These are phyloP conservation scores for Trichoderma endophyticum DNA, from an alignment of 2,329 filamentous ascomycete genomes.

Conservation along the genomic window DNA sequence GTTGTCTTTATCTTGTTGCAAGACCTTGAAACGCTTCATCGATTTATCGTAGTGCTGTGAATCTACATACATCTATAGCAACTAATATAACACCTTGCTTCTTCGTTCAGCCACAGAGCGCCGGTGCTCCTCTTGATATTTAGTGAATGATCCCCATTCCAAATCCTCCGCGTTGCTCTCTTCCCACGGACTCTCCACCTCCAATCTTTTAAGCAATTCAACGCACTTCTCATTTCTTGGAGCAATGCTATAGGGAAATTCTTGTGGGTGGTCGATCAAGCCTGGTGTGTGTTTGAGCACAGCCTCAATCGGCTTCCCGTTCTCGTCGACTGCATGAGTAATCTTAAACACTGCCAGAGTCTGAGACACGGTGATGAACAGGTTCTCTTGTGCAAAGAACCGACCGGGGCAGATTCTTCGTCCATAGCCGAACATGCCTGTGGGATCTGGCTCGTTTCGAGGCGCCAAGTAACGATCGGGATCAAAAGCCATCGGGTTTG, in stretches of 20 bases:
- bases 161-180: slow-evolving; percentile 21
- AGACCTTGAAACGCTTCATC: neutral
- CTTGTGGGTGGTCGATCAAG: slow-evolving; percentile 21
- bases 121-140: neutral
- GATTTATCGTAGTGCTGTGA: neutral
- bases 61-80: neutral
- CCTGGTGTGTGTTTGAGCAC: slow-evolving; percentile 22
- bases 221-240: slow-evolving; percentile 22
- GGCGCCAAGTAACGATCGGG: slow-evolving; percentile 10
- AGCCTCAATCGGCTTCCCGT: slow-evolving; percentile 23
- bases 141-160: neutral
- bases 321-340: slow-evolving; percentile 23
- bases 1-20: neutral
- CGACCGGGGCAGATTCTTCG: slow-evolving; percentile 36
- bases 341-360: slow-evolving; percentile 47
- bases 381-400: slow-evolving; percentile 30
- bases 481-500: neutral
- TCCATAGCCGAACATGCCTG: slow-evolving; percentile 34
- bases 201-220: slow-evolving; percentile 22
- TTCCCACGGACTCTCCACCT: slow-evolving; percentile 26
- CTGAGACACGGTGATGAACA: slow-evolving; percentile 37
- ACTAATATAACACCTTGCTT: neutral
- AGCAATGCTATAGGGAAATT: slow-evolving; percentile 23
- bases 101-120: neutral
- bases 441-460: neutral